phyloP scores from a whole-genome alignment of 2,329 filamentous ascomycete genomes.

The Diplodia seriata region DNA sequence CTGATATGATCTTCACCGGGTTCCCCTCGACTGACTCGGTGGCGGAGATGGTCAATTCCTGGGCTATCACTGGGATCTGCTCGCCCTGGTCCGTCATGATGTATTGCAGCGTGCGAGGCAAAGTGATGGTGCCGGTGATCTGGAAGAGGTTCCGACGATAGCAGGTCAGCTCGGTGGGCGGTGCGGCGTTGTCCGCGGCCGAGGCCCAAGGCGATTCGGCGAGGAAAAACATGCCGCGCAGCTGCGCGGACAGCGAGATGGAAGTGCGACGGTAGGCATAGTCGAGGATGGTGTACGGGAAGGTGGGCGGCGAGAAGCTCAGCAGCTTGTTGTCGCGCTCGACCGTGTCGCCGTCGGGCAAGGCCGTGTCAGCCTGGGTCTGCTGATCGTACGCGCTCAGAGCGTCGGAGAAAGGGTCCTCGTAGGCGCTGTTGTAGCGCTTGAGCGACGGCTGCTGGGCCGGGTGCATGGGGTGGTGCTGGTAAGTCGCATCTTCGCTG shows the following conservation, averaged over 20 bases:
- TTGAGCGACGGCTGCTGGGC: slow-evolving; percentile 48
- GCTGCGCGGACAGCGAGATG: slow-evolving; percentile 73
- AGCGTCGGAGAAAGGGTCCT: slow-evolving; percentile 60
- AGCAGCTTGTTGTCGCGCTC: slow-evolving; percentile 67
- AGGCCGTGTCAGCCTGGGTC: slow-evolving; percentile 54
- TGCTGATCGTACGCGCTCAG: slow-evolving; percentile 57
- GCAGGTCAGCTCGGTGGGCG: slow-evolving; percentile 85
- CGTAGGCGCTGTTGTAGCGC: slow-evolving; percentile 58
- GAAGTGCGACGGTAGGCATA: slow-evolving; percentile 69
- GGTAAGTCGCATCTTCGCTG: slow-evolving; percentile 60
- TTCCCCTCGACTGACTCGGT: slow-evolving; percentile 96
- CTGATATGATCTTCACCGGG: slow-evolving; percentile 89
- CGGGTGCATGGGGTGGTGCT: slow-evolving; percentile 50
- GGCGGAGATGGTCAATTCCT: slow-evolving; percentile 88
- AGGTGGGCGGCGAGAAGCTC: slow-evolving; percentile 56
- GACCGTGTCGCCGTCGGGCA: slow-evolving; percentile 63
- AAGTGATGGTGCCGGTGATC: slow-evolving; percentile 86
- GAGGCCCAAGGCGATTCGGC: slow-evolving; percentile 76
- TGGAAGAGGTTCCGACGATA: slow-evolving; percentile 96
- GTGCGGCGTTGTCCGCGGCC: slow-evolving; percentile 61
- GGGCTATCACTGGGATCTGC: slow-evolving; percentile 78
- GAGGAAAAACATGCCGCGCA: slow-evolving; percentile 89
- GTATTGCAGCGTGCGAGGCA: slow-evolving; percentile 78
- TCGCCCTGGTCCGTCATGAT: slow-evolving; percentile 85
- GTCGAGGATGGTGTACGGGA: slow-evolving; percentile 68